phyloP scores from a whole-genome alignment of 129 eudicot genomes.

The Escallonia herrerae region DNA sequence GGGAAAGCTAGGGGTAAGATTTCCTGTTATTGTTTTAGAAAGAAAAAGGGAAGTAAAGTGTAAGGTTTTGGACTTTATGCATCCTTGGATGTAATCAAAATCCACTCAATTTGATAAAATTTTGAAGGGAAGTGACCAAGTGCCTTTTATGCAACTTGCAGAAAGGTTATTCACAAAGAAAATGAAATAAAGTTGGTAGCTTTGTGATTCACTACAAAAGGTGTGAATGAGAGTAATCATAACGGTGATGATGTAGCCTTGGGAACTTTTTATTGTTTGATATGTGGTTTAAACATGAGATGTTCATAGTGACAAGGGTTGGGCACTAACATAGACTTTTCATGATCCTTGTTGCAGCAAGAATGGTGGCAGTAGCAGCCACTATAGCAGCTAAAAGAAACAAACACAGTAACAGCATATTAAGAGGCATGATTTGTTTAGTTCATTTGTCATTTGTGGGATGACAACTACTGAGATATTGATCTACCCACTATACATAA shows the following conservation, averaged over 20 bases:
- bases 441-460: constrained; percentile 7
- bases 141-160: constrained; percentile 34
- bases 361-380: constrained; percentile 21
- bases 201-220: constrained; percentile 16
- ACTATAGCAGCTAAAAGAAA: constrained; percentile 28
- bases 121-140: too few relatives aligned
- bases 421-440: constrained; percentile 6
- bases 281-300: constrained; percentile 28
- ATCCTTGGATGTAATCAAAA: background rate
- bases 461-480: constrained; percentile 16
- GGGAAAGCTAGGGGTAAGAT: too few relatives aligned
- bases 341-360: background rate
- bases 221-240: constrained; percentile 3
- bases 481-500: constrained; percentile 11
- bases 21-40: too few relatives aligned
- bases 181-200: constrained; percentile 23
- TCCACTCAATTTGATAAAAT: background rate
- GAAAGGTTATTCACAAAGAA: constrained; percentile 28
- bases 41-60: too few relatives aligned
- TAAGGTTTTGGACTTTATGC: too few relatives aligned
- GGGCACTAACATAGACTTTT: background rate
- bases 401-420: constrained; percentile 15
- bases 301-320: constrained; percentile 10
- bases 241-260: background rate
- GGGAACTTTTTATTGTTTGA: constrained; percentile 4